Conservation (phyloP, 345 rosid genomes). For the Melaleuca quinquenervia region DNA sequence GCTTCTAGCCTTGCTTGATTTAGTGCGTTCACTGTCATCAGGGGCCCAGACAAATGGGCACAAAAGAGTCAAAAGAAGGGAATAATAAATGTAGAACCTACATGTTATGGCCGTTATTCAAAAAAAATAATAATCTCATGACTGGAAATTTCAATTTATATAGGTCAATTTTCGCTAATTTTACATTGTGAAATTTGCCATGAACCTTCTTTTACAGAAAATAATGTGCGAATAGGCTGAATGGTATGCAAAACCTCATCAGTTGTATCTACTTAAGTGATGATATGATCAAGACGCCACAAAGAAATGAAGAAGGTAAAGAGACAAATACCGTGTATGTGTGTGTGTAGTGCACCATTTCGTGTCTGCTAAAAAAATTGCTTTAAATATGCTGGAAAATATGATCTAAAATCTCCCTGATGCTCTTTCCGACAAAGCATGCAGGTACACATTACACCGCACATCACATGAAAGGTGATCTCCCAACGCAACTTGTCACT, state of each 20-base stretch:
- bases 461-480: neutral
- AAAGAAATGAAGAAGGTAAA: neutral
- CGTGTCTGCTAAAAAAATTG: neutral
- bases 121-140: too few species aligned
- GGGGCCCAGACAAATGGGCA: neutral
- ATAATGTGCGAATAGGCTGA: neutral
- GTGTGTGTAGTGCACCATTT: neutral
- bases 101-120: neutral
- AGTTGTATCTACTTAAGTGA: neutral
- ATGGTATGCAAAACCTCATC: neutral
- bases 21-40: slow-evolving; percentile 54
- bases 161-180: neutral
- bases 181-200: neutral
- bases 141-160: neutral
- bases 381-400: neutral
- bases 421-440: neutral
- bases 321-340: neutral
- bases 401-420: neutral
- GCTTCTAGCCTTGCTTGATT: slow-evolving; percentile 85
- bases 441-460: neutral
- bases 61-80: neutral
- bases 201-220: neutral
- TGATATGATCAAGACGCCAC: neutral
- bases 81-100: neutral
- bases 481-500: neutral